Conservation (phyloP, 1,139 yeast genomes). For the Nadsonia starkeyi-henricii region DNA sequence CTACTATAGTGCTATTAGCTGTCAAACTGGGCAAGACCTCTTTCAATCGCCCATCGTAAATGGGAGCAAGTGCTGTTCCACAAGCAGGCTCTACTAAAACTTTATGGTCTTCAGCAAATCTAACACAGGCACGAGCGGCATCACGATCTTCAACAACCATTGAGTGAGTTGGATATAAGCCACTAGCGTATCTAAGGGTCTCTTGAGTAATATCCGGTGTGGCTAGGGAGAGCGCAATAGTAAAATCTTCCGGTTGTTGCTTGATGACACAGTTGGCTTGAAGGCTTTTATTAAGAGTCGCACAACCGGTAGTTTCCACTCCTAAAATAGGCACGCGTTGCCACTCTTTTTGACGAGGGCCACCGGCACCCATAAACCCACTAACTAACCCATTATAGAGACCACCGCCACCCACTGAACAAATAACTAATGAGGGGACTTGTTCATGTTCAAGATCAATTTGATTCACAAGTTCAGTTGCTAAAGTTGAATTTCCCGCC, state of each 20-base stretch:
- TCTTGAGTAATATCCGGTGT: conserved; percentile 41
- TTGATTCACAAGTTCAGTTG: conserved; percentile 42
- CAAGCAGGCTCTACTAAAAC: conserved; percentile 61
- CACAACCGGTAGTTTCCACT: conserved; percentile 56
- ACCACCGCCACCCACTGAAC: conserved; percentile 71
- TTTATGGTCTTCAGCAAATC: conserved; percentile 36
- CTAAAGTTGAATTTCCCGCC: conserved; percentile 52
- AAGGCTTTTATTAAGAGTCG: conserved; percentile 40
- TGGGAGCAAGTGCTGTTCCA: conserved; percentile 51
- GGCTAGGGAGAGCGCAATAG: conserved; percentile 52
- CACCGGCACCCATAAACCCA: conserved; percentile 34
- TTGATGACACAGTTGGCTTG: conserved; percentile 14
- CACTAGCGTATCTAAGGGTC: conserved; percentile 33
- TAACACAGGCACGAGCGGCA: conserved; percentile 39
- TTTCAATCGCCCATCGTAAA: conserved; percentile 24
- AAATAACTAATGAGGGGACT: conserved; percentile 42
- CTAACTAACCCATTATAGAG: conserved; percentile 46
- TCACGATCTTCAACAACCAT: conserved; percentile 41
- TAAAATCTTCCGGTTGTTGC: conserved; percentile 17
- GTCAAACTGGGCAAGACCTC: conserved; percentile 16
- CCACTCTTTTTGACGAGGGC: conserved; percentile 12
- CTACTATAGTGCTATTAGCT: conserved; percentile 17
- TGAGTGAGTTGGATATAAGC: conserved; percentile 28
- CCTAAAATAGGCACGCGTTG: conserved; percentile 37
- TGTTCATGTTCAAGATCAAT: conserved; percentile 18